Evolutionary conservation across 129 eudicot genomes (phyloP), one percentile per base, ranked within the genome.

Genomic region (Kitagawia praeruptora): DNA sequence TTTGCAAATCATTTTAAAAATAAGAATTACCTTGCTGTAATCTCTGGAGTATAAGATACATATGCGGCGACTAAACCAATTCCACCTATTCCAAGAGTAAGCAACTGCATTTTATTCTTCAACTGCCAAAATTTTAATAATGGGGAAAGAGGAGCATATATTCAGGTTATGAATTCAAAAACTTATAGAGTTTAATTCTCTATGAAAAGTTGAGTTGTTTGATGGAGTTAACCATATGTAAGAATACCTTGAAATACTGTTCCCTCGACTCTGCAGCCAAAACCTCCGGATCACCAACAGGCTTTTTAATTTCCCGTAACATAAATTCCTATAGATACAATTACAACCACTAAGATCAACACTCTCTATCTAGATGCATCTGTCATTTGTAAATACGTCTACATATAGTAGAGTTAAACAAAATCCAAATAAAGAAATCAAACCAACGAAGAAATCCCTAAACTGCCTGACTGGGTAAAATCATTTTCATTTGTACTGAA

Each of bases 251-350:
- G 11, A 27, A 38, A 83, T 96, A 96, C 56, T 96, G 94, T 77
- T 90, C 97, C 70, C 96, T 89, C 0, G 99, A 92, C 78, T 85
- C 84, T 63, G 99, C 98, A 81, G 98, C 99, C 82, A 92, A 88
- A 16, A 92, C 89, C 87, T 75, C 79, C n/a, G 97, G 99, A 82
- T 96, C 95, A 72, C 90, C 97, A 54, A 82, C 84, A 71, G 96
- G 88, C 46, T 87, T 87, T 49, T 83, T 85, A 46, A 84, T 3
- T 81, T 92, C 99, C 75, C 97, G 85, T 78, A 96, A 82, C 95
- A 92, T 85, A 42, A 86, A 90, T 21, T 92, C 97, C 99, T 96
- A 80, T 13, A 80, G 74, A 53, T 39, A 77, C 58, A 75, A 75
- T 45, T 31, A 51, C 7, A 74, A 54, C 67, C 8, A 74, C 63